A percentile compares a stretch with the other conserved stretches of the same genome.
Evolutionary conservation across 306 rosid genomes (phyloP).

Genomic region (Medicago arabica): DNA sequence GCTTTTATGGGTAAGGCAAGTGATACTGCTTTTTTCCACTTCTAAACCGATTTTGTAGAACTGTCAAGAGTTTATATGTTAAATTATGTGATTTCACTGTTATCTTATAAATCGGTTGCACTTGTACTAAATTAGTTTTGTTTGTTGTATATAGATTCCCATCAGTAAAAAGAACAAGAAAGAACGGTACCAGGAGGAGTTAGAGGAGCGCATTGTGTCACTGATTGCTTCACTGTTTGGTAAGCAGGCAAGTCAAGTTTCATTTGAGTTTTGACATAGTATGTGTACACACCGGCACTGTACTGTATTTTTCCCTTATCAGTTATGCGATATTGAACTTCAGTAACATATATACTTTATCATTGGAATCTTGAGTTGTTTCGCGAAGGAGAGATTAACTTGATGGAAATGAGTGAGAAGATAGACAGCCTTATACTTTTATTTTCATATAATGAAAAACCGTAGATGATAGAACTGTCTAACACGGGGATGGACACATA

Average conservation of each 20-base stretch:
- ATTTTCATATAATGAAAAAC: not conserved
- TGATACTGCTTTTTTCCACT: conserved; percentile 37
- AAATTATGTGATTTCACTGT: conserved; percentile 20
- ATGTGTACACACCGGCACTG: not conserved
- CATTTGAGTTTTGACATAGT: conserved; percentile 39
- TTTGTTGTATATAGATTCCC: conserved; percentile 60
- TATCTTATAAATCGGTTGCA: conserved; percentile 23
- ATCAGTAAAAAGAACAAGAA: conserved; percentile 82
- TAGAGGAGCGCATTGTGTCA: conserved; percentile 91
- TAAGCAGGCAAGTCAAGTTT: conserved; percentile 75
- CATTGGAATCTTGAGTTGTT: conserved; percentile 75
- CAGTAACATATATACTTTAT: conserved; percentile 26
- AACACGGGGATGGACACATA: not conserved
- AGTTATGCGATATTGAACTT: conserved; percentile 20
- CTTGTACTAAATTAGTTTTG: conserved; percentile 33
- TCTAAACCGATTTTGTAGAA: conserved; percentile 5
- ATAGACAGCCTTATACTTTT: conserved; percentile 64
- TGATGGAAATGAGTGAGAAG: conserved; percentile 77
- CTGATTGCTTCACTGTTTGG: conserved; percentile 92
- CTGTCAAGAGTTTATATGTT: not conserved
- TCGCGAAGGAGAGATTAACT: conserved; percentile 75
- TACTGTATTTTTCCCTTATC: not conserved
- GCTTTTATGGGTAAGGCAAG: conserved; percentile 99
- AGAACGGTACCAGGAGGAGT: conserved; percentile 87
- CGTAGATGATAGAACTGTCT: not conserved